Evolutionary conservation across 2,329 filamentous ascomycete species (phyloP).

Genomic region (Ascochyta rabiei): DNA sequence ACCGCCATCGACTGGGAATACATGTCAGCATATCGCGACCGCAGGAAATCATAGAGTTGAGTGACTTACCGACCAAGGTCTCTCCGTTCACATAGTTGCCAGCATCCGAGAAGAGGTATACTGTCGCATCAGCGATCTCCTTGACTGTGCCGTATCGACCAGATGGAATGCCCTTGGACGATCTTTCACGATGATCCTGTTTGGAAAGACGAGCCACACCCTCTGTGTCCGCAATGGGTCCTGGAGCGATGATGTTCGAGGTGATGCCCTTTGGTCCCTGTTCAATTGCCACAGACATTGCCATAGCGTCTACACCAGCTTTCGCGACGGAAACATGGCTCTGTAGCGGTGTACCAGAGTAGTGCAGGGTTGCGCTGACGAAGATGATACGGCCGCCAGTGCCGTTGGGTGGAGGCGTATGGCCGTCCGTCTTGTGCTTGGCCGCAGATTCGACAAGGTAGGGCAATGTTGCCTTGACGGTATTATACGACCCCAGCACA

Average conservation of each 20-base stretch:
- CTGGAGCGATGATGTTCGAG: conserved; percentile 87
- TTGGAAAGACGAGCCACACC: conserved; percentile 55
- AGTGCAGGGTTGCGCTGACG: conserved; percentile 90
- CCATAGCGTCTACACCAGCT: conserved; percentile 85
- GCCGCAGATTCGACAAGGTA: conserved; percentile 77
- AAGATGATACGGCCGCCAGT: conserved; percentile 87
- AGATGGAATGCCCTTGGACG: conserved; percentile 62
- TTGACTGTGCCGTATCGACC: conserved; percentile 79
- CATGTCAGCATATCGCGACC: conserved; percentile 20
- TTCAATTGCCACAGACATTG: conserved; percentile 80
- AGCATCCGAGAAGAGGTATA: conserved; percentile 85
- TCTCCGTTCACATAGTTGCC: conserved; percentile 88
- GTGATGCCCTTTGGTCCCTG: conserved; percentile 87
- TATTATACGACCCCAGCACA: conserved; percentile 91
- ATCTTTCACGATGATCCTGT: conserved; percentile 36
- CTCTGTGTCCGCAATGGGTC: conserved; percentile 84
- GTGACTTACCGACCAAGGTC: conserved; percentile 71
- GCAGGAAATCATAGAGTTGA: not conserved
- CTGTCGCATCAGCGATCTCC: conserved; percentile 90
- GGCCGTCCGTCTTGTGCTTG: conserved; percentile 65
- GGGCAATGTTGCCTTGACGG: conserved; percentile 87
- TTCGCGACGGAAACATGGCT: conserved; percentile 92
- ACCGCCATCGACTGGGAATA: conserved; percentile 56
- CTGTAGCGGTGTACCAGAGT: conserved; percentile 83
- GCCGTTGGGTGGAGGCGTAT: conserved; percentile 52